These are phyloP conservation scores for Myriosclerotinia curreyana DNA, from an alignment of 2,329 filamentous ascomycete genomes.

Conservation along the genomic window DNA sequence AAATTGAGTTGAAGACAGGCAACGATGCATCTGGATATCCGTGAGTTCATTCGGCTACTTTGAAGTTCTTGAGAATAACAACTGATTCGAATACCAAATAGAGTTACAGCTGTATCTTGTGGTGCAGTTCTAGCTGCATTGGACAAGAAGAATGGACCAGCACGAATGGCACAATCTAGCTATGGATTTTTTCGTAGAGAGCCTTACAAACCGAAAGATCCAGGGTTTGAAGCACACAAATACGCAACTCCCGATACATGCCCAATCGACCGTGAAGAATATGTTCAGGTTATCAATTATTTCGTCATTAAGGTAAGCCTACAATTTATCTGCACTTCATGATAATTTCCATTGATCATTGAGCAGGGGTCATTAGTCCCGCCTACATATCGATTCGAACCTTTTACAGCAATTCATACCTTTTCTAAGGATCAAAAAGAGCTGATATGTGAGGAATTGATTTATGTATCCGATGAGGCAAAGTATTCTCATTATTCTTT, in stretches of 20 bases:
- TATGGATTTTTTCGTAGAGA: constrained; percentile 27
- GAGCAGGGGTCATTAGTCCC: not conserved
- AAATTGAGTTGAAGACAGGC: constrained; percentile 6
- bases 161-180: constrained; percentile 21
- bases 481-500: constrained; percentile 22
- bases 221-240: constrained; percentile 15
- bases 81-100: not conserved
- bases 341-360: not conserved
- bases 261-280: constrained; percentile 22
- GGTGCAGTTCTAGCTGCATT: constrained; percentile 27
- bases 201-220: constrained; percentile 3
- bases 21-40: constrained; percentile 1
- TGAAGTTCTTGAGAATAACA: not conserved
- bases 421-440: constrained; percentile 15
- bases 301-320: constrained; percentile 25
- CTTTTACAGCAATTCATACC: constrained; percentile 18
- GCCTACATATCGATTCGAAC: constrained; percentile 11
- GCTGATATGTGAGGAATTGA: constrained; percentile 27
- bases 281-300: constrained; percentile 25
- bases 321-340: not conserved
- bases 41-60: not conserved
- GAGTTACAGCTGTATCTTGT: constrained; percentile 26
- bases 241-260: constrained; percentile 6
- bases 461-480: constrained; percentile 25
- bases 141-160: constrained; percentile 26